Conservation (phyloP, 805 yeast genomes). For the Tetrapisispora nanseiensis region DNA sequence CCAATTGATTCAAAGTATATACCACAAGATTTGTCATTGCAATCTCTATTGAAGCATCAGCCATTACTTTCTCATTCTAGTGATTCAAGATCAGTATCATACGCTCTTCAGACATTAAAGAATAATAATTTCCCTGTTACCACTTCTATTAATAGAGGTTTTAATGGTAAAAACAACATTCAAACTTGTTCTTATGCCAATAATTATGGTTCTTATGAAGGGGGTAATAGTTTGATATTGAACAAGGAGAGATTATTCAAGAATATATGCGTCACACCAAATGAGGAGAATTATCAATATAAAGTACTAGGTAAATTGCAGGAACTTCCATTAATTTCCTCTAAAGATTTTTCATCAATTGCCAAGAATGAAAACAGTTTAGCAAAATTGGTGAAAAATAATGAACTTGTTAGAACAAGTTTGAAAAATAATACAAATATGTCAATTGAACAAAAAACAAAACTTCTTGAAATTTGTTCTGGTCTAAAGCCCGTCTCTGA, state of each 20-base stretch:
- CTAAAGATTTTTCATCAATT: slow-evolving; percentile 10
- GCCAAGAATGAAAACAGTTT: slow-evolving; percentile 14
- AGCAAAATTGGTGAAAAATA: slow-evolving; percentile 12
- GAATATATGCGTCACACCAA: slow-evolving; percentile 12
- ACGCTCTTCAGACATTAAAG: slow-evolving; percentile 14
- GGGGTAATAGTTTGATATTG: slow-evolving; percentile 38
- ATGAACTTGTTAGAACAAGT: slow-evolving; percentile 18
- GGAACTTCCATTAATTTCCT: slow-evolving; percentile 5
- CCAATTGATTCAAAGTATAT: slow-evolving; percentile 5
- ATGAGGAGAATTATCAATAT: slow-evolving; percentile 9
- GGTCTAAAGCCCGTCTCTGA: slow-evolving; percentile 24
- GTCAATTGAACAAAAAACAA: slow-evolving; percentile 11
- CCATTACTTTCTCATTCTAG: slow-evolving; percentile 15
- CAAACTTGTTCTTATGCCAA: slow-evolving; percentile 36
- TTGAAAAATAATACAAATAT: slow-evolving; percentile 11
- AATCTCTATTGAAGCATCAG: slow-evolving; percentile 18
- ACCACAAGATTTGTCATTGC: slow-evolving; percentile 20
- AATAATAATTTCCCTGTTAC: slow-evolving; percentile 19
- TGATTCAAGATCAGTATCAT: slow-evolving; percentile 13
- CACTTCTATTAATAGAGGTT: slow-evolving; percentile 18
- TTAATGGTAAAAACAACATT: slow-evolving; percentile 7
- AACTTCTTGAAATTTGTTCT: slow-evolving; percentile 23
- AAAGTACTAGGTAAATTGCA: slow-evolving; percentile 19
- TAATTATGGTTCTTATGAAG: slow-evolving; percentile 62
- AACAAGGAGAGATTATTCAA: slow-evolving; percentile 19